Evolutionary conservation across 2,329 filamentous ascomycete species (phyloP).

Genomic region (Fusarium zealandicum): DNA sequence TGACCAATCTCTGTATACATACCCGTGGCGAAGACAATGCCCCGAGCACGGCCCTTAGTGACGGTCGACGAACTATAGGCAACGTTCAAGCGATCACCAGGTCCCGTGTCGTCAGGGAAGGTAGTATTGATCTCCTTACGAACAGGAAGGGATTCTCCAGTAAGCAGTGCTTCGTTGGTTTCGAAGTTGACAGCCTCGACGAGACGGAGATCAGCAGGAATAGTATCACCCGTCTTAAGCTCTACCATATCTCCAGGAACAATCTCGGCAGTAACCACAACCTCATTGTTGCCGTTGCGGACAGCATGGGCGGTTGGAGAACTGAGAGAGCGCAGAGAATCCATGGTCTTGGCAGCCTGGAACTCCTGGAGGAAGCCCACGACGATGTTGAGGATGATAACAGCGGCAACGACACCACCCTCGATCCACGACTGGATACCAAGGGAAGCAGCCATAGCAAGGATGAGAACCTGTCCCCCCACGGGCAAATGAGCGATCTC

Average conservation of each 20-base stretch:
- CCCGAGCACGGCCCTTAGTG: conserved; percentile 65
- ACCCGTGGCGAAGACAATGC: conserved; percentile 67
- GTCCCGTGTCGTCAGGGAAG: conserved; percentile 52
- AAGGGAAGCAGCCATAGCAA: conserved; percentile 65
- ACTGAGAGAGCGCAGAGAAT: conserved; percentile 54
- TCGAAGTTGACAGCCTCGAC: conserved; percentile 70
- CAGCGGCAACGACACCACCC: conserved; percentile 63
- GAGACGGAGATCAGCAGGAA: conserved; percentile 65
- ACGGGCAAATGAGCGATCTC: conserved; percentile 30
- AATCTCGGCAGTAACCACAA: conserved; percentile 52
- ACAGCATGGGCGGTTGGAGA: conserved; percentile 54
- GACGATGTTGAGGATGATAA: conserved; percentile 65
- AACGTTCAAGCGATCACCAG: conserved; percentile 67
- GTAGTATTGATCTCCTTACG: conserved; percentile 58
- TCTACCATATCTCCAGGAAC: conserved; percentile 65
- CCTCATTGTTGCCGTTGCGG: conserved; percentile 51
- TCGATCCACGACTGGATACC: conserved; percentile 67
- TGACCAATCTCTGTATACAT: conserved; percentile 69
- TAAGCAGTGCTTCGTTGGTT: conserved; percentile 71
- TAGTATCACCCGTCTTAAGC: conserved; percentile 64
- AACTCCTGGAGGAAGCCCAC: conserved; percentile 59
- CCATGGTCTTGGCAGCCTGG: conserved; percentile 58
- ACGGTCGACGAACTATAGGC: conserved; percentile 69
- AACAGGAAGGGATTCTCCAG: conserved; percentile 69
- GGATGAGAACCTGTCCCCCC: conserved; percentile 56